Evolutionary conservation across 2,329 filamentous ascomycete species (phyloP), one percentile per base, ranked within the genome.

Genomic region (Thyridium curvatum): DNA sequence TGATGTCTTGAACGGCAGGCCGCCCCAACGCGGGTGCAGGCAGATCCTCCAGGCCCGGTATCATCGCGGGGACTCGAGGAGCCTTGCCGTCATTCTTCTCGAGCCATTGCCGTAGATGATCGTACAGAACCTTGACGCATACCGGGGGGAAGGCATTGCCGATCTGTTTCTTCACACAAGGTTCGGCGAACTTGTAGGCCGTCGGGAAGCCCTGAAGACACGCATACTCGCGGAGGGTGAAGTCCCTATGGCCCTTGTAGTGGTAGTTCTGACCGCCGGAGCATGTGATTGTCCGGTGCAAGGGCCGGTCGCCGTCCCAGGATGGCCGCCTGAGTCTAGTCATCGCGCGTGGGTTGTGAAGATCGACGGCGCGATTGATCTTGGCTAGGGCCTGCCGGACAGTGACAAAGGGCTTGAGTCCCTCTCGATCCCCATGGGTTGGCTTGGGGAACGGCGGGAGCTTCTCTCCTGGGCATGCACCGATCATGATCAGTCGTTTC

Each of bases 141-240:
- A 62, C 62, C 0, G 85, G 77, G 0, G 87, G 84, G 13, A 91
- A 87, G 0, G 86, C 86, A 51, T 93, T 91, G 0, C 86, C 86
- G 45, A 91, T 85, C 54, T 89, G 84, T 45, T 67, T 72, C 47
- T 73, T 73, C 13, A 76, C 61, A 12, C 58, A 54, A 0, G 56
- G 64, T 0, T 60, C 61, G 0, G 61, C 44, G 50, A 91, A 90
- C 1, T 56, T 54, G 53, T 86, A 82, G 3, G 62, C 53, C 0
- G 60, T 43, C 0, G 84, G 83, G 38, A 93, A 93, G 0, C 80
- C 81, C 46, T 88, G 83, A 1, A 93, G 55, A 3, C 68, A 68
- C 0, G 86, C 84, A 17, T 77, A 70, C 53, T 94, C 87, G 1
- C 82, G 69, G 4, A 76, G 54, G 0, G 82, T 90, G 35, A 84